Evolutionary conservation across 441 rosid genomes (phyloP), one percentile per base, ranked within the genome.

Genomic region (Omphalea diandra): DNA sequence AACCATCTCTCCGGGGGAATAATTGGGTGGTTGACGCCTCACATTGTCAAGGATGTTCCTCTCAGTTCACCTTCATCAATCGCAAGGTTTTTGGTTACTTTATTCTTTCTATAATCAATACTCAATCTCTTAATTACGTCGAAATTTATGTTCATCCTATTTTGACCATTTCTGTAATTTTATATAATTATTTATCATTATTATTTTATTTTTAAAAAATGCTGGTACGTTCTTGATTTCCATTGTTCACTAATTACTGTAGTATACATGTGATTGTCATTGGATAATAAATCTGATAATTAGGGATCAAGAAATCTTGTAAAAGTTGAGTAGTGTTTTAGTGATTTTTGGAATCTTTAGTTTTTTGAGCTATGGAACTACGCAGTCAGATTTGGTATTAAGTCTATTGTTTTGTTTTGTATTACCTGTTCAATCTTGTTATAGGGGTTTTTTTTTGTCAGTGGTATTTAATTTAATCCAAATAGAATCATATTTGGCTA

Each of bases 21-120:
- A 83, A 32, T 77, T 95, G 99, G 97, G 99, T 88, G 24, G 89
- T 83, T 1, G 99, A 93, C 61, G 93, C 95, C 53, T 76, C 99
- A 46, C 93, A 95, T 79, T 95, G 99, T 80, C 99, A 91, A 80
- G 97, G 97, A 68, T 95, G 99, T 75, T 82, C 97, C 62, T 88
- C 96, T 62, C 98, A 81, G 66, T 95, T 95, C 80, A 87, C 95
- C 80, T 91, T 95, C 89, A 90, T 95, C 87, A 90, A 90, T 86
- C 98, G 97, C 88, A 92, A 94, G 98, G 99, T 94, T 49, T 27
- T 33, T n/a, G 3, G 46, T 15, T n/a, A n/a, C n/a, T 17, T n/a
- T 50, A 26, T 26, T 63, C 27, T 41, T 27, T 41, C 43, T 26
- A 14, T 38, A 32, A 17, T 55, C 49, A 17, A 32, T 67, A 55